Evolutionary conservation across 1,139 yeast species (phyloP), one percentile per base, ranked within the genome.

Genomic region (Yamadazyma oceani): DNA sequence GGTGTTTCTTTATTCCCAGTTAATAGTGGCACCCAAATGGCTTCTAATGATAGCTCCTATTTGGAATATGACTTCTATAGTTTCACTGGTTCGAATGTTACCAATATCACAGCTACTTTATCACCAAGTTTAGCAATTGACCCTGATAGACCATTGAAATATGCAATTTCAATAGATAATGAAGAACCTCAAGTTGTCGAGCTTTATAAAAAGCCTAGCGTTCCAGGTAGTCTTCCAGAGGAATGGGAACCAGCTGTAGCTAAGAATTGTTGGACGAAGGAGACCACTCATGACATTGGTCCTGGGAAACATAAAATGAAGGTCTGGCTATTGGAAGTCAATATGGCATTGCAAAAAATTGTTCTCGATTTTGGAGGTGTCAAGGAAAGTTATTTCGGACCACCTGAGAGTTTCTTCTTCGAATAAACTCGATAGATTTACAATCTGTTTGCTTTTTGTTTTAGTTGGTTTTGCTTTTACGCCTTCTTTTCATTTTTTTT

Each of bases 1-100:
- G 49, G 49, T 3, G 50, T 46, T 5, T 43, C 49, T 8, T 40
- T 49, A n/a, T 44, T 44, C 45, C 53, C 53, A 3, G 45, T 40
- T 13, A 44, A 37, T 26, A 32, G 39, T 25, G 53, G 39, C 26
- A 43, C 53, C 10, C 53, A 49, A 36, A 25, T 17, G 11, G 44
- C 53, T 14, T 29, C 37, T 17, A 36, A 38, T 6, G 43, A 42
- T 29, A n/a, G 45, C 10, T 46, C 50, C 5, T 43, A 36, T 26
- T 47, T 49, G 34, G 53, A 48, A 37, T 49, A 49, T 34, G 46
- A 46, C 27, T 46, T 49, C 23, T 49, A 45, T 30, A 25, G 38
- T 7, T 45, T 47, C 31, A 46, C 47, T n/a, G 50, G 51, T 8
- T 38, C 41, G 12, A 46, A 48, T 29, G 45, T 40, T 17, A 28